Evolutionary conservation across 2,329 filamentous ascomycete species (phyloP).

Genomic region (Hymenoscyphus fructigenus): DNA sequence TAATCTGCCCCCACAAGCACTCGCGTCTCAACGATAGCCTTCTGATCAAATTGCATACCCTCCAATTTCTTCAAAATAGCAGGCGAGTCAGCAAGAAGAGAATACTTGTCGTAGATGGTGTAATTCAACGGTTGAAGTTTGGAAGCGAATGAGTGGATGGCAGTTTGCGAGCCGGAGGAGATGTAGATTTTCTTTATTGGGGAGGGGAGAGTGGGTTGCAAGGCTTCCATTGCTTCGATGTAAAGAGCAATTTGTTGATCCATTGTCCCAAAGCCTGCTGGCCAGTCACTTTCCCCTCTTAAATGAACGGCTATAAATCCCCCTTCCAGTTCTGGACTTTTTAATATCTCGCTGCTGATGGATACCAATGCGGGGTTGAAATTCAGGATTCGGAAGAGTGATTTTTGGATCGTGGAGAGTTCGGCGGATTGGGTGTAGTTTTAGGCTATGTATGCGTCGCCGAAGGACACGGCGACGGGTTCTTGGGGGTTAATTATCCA

Average conservation of each 20-base stretch:
- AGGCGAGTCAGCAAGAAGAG: conserved; percentile 9
- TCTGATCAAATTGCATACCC: conserved; percentile 18
- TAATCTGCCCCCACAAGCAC: conserved; percentile 17
- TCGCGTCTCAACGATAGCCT: conserved; percentile 20
- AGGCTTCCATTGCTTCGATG: conserved; percentile 11
- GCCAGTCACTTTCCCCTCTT: conserved; percentile 21
- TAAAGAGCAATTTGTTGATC: conserved; percentile 15
- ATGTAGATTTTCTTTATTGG: conserved; percentile 13
- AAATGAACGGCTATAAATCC: conserved; percentile 20
- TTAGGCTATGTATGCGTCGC: conserved; percentile 19
- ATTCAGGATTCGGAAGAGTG: conserved; percentile 17
- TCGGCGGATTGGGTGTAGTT: conserved; percentile 18
- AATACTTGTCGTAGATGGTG: conserved; percentile 17
- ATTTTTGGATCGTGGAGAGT: conserved; percentile 17
- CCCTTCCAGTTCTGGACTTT: conserved; percentile 14
- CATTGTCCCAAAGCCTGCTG: conserved; percentile 12
- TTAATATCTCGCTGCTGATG: conserved; percentile 13
- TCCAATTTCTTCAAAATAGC: conserved; percentile 11
- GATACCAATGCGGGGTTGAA: conserved; percentile 18
- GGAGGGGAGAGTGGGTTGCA: conserved; percentile 2
- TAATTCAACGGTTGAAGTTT: conserved; percentile 15
- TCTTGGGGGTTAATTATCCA: conserved; percentile 6
- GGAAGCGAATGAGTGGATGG: conserved; percentile 16
- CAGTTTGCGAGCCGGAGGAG: conserved; percentile 14
- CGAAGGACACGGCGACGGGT: conserved; percentile 14